Conservation (phyloP, 2,329 filamentous ascomycete species). For the Colletotrichum aenigma region DNA sequence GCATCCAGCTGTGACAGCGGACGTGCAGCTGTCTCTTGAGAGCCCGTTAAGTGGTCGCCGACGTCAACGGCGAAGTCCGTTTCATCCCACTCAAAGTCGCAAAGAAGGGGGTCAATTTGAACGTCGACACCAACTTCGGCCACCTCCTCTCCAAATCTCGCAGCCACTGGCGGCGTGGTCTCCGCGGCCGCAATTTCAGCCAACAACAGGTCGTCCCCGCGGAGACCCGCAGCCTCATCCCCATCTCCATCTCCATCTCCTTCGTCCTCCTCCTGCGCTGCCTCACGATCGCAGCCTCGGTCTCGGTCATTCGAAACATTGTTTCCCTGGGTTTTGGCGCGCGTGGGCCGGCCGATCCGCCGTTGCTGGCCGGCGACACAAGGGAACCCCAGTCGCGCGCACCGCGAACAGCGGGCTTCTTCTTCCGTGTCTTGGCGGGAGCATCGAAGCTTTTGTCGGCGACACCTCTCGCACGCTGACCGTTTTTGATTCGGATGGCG, state of each 20-base stretch:
- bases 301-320: not conserved
- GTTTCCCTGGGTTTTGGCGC: not conserved
- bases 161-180: not conserved
- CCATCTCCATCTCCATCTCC: not conserved
- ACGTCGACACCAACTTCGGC: not conserved
- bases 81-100: not conserved
- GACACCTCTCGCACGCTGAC: slow-evolving; percentile 36
- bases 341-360: slow-evolving; percentile 33
- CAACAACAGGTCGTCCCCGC: not conserved
- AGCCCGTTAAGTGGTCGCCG: not conserved
- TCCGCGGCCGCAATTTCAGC: not conserved
- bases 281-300: not conserved
- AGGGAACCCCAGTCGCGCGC: slow-evolving; percentile 29
- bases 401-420: slow-evolving; percentile 28
- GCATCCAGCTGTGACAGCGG: not conserved
- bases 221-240: not conserved
- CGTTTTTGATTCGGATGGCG: slow-evolving; percentile 34
- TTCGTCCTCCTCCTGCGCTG: not conserved
- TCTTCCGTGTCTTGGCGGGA: slow-evolving; percentile 24
- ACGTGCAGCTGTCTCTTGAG: not conserved
- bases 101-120: not conserved
- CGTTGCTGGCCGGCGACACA: slow-evolving; percentile 33
- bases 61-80: not conserved
- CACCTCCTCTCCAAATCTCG: not conserved
- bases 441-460: slow-evolving; percentile 35